Conservation (phyloP, 2,329 filamentous ascomycete species). For the Trichoderma atrobrunneum region DNA sequence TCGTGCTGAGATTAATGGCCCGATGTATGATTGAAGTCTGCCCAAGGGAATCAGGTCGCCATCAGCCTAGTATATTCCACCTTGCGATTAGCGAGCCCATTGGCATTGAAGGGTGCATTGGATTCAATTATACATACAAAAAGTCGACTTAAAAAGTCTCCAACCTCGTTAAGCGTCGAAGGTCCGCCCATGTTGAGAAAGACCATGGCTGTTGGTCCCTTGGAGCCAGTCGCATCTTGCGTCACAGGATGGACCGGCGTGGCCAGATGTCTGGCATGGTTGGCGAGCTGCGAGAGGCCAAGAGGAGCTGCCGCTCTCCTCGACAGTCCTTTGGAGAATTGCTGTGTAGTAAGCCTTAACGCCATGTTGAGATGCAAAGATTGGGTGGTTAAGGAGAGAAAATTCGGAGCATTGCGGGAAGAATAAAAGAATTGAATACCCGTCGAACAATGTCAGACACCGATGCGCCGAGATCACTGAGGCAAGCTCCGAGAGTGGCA, state of each 20-base stretch:
- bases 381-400: not conserved
- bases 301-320: conserved; percentile 29
- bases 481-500: conserved; percentile 16
- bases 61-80: conserved; percentile 63
- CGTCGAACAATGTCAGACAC: not conserved
- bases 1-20: conserved; percentile 78
- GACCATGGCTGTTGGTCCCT: conserved; percentile 94
- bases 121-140: conserved; percentile 62
- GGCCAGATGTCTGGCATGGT: conserved; percentile 35
- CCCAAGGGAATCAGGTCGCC: conserved; percentile 94
- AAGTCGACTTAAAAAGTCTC: conserved; percentile 82
- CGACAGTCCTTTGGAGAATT: conserved; percentile 30
- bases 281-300: conserved; percentile 30
- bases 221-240: conserved; percentile 65
- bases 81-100: not conserved
- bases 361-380: conserved; percentile 29
- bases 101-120: not conserved
- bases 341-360: conserved; percentile 31
- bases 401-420: not conserved
- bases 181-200: conserved; percentile 99
- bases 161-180: conserved; percentile 82
- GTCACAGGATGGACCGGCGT: conserved; percentile 69
- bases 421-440: not conserved
- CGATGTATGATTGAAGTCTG: conserved; percentile 84
- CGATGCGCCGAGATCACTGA: conserved; percentile 19